Base-by-base conservation (phyloP, 1,139 yeast genomes). In the Magnusiomyces tetraspermus region DNA sequence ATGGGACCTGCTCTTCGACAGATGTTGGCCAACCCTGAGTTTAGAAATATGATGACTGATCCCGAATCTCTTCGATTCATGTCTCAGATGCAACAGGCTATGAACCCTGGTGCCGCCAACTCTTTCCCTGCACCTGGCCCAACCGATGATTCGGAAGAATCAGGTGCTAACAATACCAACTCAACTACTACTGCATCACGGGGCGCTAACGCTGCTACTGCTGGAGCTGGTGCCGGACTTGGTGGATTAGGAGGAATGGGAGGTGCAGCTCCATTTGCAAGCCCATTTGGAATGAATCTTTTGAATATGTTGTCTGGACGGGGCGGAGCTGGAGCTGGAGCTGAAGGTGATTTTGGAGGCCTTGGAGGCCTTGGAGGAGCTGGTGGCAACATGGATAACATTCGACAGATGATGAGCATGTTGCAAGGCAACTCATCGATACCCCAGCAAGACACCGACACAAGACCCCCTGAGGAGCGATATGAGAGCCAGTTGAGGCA, bases 381-480 rank as follows among this genome's bases (percentile, higher is more conserved):
- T n/a, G 6, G 6, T 6, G 17, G 17, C 19, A 28, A 28, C 33
- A 28, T 28, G 33, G 33, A 28, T 8, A 28, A 11, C 33, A 8
- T 8, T 11, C 33, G 11, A 11, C 33, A 28, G 11, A 28, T 28
- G 33, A 13, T 36, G 19, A n/a, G 17, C 40, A n/a, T 10, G 6
- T 17, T 36, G 5, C 6, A 5, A 6, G 56, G 55, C 21, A 28
- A 28, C 11, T 28, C 11, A 6, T 11, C 33, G 33, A 28, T 28
- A 28, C 33, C 33, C 6, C 40, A 10, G 15, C 43, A 40, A 26
- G 80, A 82, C 4, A 77, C 71, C 15, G 97, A 90, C 63, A 84
- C 70, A 57, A 78, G 97, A 65, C 97, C 98, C 1, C 97, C 97
- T 11, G 98, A 92, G 73, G 97, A 88, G 68, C 78, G 95, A 57